phyloP scores from a whole-genome alignment of 2,329 filamentous ascomycete genomes.

The Phaeosphaeriaceae sp. region DNA sequence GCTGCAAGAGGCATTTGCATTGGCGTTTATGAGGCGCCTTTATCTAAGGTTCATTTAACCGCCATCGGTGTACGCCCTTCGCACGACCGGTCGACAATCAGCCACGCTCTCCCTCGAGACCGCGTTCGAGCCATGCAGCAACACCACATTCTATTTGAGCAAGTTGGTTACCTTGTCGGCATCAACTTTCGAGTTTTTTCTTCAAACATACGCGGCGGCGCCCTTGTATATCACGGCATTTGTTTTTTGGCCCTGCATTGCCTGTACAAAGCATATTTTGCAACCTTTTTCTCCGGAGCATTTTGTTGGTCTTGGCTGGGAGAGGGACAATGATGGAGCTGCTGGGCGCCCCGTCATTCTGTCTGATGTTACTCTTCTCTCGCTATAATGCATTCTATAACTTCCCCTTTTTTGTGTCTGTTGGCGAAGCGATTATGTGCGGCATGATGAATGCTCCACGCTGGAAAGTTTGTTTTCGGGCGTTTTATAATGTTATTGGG shows the following conservation, averaged over 20 bases:
- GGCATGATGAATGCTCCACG: background rate
- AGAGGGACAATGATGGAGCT: background rate
- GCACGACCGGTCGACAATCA: slow-evolving; percentile 1
- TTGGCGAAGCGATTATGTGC: background rate
- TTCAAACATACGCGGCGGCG: slow-evolving; percentile 24
- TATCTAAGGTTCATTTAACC: slow-evolving; percentile 21
- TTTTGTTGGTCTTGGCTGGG: background rate
- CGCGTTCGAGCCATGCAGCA: slow-evolving; percentile 1
- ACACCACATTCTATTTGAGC: slow-evolving; percentile 12
- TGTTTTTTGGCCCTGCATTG: slow-evolving; percentile 26
- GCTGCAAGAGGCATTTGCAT: slow-evolving; percentile 29
- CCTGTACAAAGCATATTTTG: slow-evolving; percentile 27
- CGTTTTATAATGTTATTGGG: too few species aligned
- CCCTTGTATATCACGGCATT: slow-evolving; percentile 33
- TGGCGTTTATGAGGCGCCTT: slow-evolving; percentile 28
- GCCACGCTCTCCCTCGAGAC: background rate
- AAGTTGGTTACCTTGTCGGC: slow-evolving; percentile 13
- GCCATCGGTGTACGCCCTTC: slow-evolving; percentile 8
- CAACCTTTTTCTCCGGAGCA: background rate
- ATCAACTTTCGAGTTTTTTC: slow-evolving; percentile 9
- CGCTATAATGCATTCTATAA: background rate
- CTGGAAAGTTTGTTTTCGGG: too few species aligned
- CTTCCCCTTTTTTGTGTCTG: background rate
- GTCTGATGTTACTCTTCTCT: background rate
- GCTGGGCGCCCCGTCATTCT: background rate